Conservation (phyloP, 2,329 filamentous ascomycete species). For the Rutstroemia sp. region DNA sequence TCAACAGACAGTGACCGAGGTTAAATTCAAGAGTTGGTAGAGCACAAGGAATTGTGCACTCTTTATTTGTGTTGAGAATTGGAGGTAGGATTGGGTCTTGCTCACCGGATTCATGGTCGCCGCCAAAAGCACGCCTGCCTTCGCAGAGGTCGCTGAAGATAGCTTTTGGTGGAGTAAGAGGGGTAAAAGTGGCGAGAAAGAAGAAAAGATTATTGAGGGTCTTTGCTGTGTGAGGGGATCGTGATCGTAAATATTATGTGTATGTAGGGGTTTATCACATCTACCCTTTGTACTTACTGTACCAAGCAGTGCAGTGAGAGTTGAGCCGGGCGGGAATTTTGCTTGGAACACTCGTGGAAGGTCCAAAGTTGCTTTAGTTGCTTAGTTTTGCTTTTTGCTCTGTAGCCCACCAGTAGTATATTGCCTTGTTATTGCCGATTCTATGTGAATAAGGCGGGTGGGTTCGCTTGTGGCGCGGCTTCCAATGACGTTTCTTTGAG, state of each 20-base stretch:
- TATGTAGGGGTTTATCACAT: too few relatives aligned
- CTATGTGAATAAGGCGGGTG: not conserved
- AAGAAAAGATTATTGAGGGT: not conserved
- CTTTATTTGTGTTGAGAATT: not conserved
- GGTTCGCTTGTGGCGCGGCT: not conserved
- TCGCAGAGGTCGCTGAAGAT: not conserved
- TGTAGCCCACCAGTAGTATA: not conserved
- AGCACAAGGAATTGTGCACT: not conserved
- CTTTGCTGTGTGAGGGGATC: not conserved
- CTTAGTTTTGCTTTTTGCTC: not conserved
- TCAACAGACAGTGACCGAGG: not conserved
- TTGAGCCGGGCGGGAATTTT: not conserved
- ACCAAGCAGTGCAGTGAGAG: not conserved
- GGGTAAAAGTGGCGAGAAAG: not conserved
- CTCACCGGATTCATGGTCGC: conserved; percentile 14
- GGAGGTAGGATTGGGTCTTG: not conserved
- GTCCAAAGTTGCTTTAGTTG: not conserved
- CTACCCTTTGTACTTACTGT: too few relatives aligned
- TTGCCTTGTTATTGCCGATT: not conserved
- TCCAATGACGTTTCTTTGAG: not conserved
- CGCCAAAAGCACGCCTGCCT: not conserved
- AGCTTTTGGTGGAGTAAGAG: not conserved
- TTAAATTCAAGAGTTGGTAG: not conserved
- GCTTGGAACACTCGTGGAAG: not conserved
- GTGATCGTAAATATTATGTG: not conserved